phyloP scores from a whole-genome alignment of 305 asterid species.

The Fraxinus latifolia region DNA sequence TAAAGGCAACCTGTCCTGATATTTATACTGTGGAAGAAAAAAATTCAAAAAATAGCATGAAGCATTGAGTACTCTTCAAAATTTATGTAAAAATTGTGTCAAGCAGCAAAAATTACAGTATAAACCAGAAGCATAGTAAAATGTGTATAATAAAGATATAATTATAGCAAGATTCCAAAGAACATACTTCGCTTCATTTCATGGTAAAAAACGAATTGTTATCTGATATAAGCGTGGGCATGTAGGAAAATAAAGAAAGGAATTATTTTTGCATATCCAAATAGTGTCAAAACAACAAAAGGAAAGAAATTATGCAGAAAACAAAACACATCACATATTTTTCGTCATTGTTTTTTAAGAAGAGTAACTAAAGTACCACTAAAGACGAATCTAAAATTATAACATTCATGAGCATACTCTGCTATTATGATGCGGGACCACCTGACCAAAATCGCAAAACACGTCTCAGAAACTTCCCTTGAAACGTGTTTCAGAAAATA shows the following conservation, averaged over 20 bases:
- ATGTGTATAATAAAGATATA: neutral
- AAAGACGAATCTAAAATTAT: neutral
- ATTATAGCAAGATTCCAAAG: neutral
- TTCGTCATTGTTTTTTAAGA: neutral
- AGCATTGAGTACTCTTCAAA: constrained; percentile 9
- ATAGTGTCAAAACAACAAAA: neutral
- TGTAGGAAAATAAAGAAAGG: neutral
- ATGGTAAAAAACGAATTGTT: neutral
- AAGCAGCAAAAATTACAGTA: constrained; percentile 6
- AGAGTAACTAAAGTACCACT: neutral
- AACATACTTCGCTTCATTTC: neutral
- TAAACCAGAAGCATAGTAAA: constrained; percentile 12
- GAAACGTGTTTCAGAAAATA: neutral
- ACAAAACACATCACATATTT: neutral
- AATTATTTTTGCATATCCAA: neutral
- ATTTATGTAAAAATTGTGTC: constrained; percentile 10
- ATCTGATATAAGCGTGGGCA: neutral
- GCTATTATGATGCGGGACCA: neutral
- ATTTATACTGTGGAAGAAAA: constrained; percentile 58
- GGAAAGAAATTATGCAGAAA: neutral
- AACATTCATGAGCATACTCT: neutral
- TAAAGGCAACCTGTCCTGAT: constrained; percentile 61
- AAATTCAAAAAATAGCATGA: neutral
- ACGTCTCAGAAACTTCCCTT: neutral
- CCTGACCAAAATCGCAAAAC: constrained; percentile 7